Evolutionary conservation across 2,329 filamentous ascomycete species (phyloP), one percentile per base, ranked within the genome.

Genomic region (Fusarium temperatum): DNA sequence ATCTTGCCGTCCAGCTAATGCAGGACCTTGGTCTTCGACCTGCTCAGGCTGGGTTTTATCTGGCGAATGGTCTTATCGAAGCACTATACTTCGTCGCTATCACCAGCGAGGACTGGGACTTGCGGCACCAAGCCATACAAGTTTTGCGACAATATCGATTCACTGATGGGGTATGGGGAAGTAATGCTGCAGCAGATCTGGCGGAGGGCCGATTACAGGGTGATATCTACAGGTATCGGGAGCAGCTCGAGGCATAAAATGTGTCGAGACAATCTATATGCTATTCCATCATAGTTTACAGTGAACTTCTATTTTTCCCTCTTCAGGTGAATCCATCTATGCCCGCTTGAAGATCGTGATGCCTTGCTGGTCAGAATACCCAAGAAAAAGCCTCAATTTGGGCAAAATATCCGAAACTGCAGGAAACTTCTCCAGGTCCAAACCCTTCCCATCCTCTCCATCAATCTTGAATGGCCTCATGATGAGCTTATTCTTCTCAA

Each of bases 351-450:
- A 44, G 6, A 68, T 15, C 0, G 66, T 68, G 3, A 68, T 36
- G 6, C 41, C 30, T 4, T 68, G 48, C 2, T 20, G 54, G 14
- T 63, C 54, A 13, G 66, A 0, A 28, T 50, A 20, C 3, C 53
- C 47, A 4, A 70, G 36, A 4, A 70, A 66, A 3, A 70, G 7
- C 0, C 22, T 70, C 2, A 70, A 2, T 17, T 47, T 59, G 0
- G 67, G 39, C 17, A 70, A 1, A 2, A 70, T 54, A 28, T 70
- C 67, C 7, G 47, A 42, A 26, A 70, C 44, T 0, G 59, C 59
- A 0, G 67, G 51, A 0, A 70, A 17, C 1, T 24, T 26, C 10
- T 66, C 67, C 59, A 70, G 8, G 17, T 70, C 66, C 7, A 70
- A 14, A 0, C 66, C 67, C 1, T 59, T 70, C 2, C 5, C 32